Conservation (phyloP, 2,329 filamentous ascomycete species). For the Bipolaris gigantea region DNA sequence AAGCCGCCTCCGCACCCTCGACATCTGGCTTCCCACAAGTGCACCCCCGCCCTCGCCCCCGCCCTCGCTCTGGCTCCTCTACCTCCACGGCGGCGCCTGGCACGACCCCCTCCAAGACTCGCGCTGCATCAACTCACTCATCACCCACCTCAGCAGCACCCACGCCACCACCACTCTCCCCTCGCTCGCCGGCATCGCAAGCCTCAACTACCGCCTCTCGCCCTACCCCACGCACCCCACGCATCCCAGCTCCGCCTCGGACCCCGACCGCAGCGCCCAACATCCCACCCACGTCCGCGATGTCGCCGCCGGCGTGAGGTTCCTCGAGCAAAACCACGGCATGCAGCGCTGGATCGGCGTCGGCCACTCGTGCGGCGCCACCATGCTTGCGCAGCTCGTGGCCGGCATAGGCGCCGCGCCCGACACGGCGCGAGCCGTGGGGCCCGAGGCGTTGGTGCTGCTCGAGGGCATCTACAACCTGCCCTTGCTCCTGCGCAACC, state of each 20-base stretch:
- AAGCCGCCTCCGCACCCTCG: conserved; percentile 46
- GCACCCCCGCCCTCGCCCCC: conserved; percentile 19
- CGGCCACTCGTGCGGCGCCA: conserved; percentile 67
- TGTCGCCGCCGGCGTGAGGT: conserved; percentile 55
- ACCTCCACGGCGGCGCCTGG: conserved; percentile 56
- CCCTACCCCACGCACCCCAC: conserved; percentile 50
- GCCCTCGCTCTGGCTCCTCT: conserved; percentile 43
- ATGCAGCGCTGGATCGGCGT: conserved; percentile 57
- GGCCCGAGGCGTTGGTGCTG: conserved; percentile 56
- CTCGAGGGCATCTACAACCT: conserved; percentile 70
- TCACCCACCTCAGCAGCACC: conserved; percentile 39
- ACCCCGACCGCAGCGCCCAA: conserved; percentile 51
- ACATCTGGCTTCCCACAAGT: conserved; percentile 46
- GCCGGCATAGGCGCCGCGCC: conserved; percentile 19
- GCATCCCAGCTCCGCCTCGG: conserved; percentile 52
- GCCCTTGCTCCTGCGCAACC: conserved; percentile 53
- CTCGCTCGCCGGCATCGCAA: conserved; percentile 62
- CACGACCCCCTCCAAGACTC: conserved; percentile 50
- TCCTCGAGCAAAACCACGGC: conserved; percentile 53
- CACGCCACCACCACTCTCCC: conserved; percentile 2
- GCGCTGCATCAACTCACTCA: conserved; percentile 40
- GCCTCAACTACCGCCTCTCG: conserved; percentile 66
- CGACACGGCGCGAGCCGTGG: neutral
- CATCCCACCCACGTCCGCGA: conserved; percentile 67
- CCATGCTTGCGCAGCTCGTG: conserved; percentile 62